Conservation (phyloP, 305 asterid genomes). For the Vinca major region DNA sequence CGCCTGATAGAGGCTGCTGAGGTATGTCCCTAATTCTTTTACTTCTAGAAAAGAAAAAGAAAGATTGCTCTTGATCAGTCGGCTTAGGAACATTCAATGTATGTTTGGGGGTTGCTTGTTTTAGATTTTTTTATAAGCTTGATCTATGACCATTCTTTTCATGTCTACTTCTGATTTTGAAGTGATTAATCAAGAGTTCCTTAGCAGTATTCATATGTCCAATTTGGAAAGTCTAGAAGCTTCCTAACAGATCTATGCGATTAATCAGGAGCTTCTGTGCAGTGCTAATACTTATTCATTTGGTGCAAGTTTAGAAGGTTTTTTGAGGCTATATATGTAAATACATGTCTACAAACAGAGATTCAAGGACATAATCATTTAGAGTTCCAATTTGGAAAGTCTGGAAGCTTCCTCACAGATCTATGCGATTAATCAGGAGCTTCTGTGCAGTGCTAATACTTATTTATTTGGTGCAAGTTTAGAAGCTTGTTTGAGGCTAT, state of each 20-base stretch:
- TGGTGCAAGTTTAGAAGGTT: neutral
- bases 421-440: no score
- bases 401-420: no score
- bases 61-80: neutral
- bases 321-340: neutral
- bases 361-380: neutral
- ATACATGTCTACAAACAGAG: neutral
- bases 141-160: neutral
- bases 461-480: no score
- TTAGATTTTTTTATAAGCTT: neutral
- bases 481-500: no score
- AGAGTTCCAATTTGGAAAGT: no score
- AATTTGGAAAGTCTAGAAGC: neutral
- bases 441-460: no score
- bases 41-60: neutral
- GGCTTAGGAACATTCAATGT: neutral
- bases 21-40: conserved; percentile 38
- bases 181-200: neutral
- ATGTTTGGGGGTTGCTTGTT: neutral
- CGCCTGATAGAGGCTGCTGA: conserved; percentile 94
- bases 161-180: neutral
- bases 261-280: neutral
- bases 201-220: neutral
- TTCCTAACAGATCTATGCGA: no score
- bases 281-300: neutral